Evolutionary conservation across 257 asterid genomes (phyloP), one percentile per base, ranked within the genome.

Genomic region (Fraxinus anomala): DNA sequence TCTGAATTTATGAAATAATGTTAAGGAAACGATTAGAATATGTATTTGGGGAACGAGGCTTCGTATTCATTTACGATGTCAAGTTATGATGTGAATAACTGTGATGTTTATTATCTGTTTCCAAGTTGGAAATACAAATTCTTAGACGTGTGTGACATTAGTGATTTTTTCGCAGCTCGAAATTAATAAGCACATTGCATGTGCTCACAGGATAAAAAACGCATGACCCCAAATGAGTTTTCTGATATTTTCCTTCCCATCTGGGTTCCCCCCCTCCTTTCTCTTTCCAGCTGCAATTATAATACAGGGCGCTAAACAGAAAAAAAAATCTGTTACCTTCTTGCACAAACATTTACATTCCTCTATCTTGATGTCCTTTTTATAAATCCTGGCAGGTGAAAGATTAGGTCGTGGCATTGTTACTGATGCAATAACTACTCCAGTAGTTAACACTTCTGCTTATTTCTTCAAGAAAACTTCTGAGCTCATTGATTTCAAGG

Each of bases 401-500:
- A 88, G 98, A 87, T 89, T 90, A 86, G 96, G 96, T 74, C 96
- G 96, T 8, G 89, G 89, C 76, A 85, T 90, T 82, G 94, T 82
- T 73, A 88, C 92, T 68, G 98, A 94, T 88, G 92, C 96, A 70
- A 89, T 94, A 69, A 92, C 97, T 73, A 94, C 98, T 59, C 98
- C 98, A 28, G 92, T 92, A 73, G 89, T 94, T 75, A 94, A 94
- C 82, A 94, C 97, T 31, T 90, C 98, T 80, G 98, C 98, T 65
- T 94, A 94, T 84, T 89, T 83, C 92, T 94, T 94, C 87, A 88
- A 90, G 82, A 92, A 88, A 75, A 92, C 98, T 81, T 84, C 92
- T 12, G 95, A 94, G 73, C 94, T 94, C 49, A 82, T 94, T 82
- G 98, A 94, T 83, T 94, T 94, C 80, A 94, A 94, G 97, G 98